Evolutionary conservation across 2,329 filamentous ascomycete species (phyloP).

Genomic region (Paecilomyces sp.): DNA sequence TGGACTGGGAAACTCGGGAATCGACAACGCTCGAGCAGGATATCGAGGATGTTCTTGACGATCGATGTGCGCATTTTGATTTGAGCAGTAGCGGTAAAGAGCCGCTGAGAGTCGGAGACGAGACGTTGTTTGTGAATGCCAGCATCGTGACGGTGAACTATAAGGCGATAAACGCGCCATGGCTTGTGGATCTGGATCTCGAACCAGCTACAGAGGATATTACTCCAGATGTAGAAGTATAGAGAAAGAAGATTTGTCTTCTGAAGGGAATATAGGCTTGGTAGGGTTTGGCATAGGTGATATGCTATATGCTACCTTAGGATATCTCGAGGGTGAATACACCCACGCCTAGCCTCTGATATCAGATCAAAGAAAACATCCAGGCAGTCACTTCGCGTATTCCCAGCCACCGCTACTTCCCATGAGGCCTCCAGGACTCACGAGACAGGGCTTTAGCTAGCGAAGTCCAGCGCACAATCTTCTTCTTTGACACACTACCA

Average conservation of each 20-base stretch:
- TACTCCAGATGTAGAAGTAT: neutral
- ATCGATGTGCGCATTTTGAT: slow-evolving; percentile 28
- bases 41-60: slow-evolving; percentile 20
- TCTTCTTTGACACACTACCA: neutral
- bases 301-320: neutral
- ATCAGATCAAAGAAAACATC: neutral
- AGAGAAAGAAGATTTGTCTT: neutral
- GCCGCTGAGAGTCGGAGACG: slow-evolving; percentile 37
- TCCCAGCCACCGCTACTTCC: neutral
- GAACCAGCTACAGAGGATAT: neutral
- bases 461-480: neutral
- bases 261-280: neutral
- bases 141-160: slow-evolving; percentile 48
- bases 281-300: neutral
- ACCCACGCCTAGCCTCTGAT: neutral
- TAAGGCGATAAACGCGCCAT: slow-evolving; percentile 45
- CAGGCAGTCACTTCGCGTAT: neutral
- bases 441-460: neutral
- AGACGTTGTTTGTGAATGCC: slow-evolving; percentile 54
- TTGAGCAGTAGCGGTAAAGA: slow-evolving; percentile 18
- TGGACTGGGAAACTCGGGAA: slow-evolving; percentile 12
- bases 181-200: slow-evolving; percentile 50
- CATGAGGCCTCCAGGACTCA: neutral
- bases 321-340: neutral
- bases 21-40: slow-evolving; percentile 15